phyloP scores from a whole-genome alignment of 2,329 filamentous ascomycete species.

The Metarhizium sp. region DNA sequence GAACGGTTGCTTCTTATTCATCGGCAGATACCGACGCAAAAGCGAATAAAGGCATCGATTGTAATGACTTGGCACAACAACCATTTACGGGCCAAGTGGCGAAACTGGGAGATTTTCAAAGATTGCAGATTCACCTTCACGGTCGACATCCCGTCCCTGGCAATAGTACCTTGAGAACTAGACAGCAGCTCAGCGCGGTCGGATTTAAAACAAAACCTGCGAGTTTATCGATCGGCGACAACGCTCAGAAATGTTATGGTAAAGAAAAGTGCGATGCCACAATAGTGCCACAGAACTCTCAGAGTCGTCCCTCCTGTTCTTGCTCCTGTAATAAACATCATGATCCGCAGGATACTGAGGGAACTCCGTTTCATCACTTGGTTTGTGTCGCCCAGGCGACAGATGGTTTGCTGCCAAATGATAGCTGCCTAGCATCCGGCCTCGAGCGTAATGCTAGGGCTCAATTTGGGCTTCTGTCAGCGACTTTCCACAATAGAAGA shows the following conservation, averaged over 20 bases:
- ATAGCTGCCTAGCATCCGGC: not conserved
- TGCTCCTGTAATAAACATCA: not conserved
- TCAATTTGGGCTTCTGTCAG: not conserved
- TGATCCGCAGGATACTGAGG: not conserved
- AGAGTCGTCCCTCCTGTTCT: not conserved
- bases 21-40: not conserved
- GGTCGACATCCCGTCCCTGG: not conserved
- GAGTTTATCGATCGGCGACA: not conserved
- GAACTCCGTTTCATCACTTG: not conserved
- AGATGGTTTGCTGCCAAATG: not conserved
- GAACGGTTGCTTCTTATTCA: not conserved
- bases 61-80: not conserved
- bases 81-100: not conserved
- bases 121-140: not conserved
- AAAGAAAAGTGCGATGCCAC: not conserved
- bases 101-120: constrained; percentile 4
- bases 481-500: not conserved
- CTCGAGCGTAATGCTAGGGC: not conserved
- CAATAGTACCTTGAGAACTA: not conserved
- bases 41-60: not conserved
- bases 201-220: not conserved
- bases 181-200: not conserved
- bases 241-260: not conserved
- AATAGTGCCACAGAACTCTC: not conserved
- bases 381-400: not conserved